Percentiles rank a stretch among this genome's conserved stretches.
These are phyloP conservation scores for Agaricus blazei DNA, from an alignment of 768 basidiomycete species.

Conservation along the genomic window DNA sequence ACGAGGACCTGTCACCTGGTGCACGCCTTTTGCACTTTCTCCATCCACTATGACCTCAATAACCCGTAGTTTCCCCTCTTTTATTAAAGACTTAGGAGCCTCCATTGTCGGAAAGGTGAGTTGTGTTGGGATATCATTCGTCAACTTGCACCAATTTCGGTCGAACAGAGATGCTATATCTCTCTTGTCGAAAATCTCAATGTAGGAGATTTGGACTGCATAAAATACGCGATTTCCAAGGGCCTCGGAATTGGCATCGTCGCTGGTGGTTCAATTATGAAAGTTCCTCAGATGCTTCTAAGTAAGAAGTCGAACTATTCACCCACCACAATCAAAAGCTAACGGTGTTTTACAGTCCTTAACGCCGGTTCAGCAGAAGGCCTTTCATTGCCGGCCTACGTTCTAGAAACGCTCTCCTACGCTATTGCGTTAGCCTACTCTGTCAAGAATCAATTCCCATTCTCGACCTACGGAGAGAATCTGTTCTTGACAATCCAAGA, in stretches of 20 bases:
- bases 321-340: slow-evolving; percentile 1
- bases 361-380: slow-evolving; percentile 77
- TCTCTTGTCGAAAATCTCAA: slow-evolving; percentile 86
- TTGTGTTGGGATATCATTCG: background rate
- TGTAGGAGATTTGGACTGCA: slow-evolving; percentile 69
- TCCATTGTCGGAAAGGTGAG: slow-evolving; percentile 5
- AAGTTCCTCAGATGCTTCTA: slow-evolving; percentile 88
- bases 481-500: slow-evolving; percentile 90
- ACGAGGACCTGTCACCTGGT: too few relatives aligned
- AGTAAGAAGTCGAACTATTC: slow-evolving; percentile 42
- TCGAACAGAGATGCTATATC: slow-evolving; percentile 76
- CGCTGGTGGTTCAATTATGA: slow-evolving; percentile 90
- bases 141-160: background rate
- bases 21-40: background rate
- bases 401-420: slow-evolving; percentile 88
- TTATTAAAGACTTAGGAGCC: slow-evolving; percentile 3
- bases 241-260: slow-evolving; percentile 91
- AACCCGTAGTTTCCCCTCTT: slow-evolving; percentile 4
- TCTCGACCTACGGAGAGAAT: slow-evolving; percentile 98
- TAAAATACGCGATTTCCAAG: slow-evolving; percentile 91
- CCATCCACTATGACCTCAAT: slow-evolving; percentile 5
- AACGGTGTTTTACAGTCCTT: slow-evolving; percentile 43
- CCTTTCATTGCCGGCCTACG: slow-evolving; percentile 79
- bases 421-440: slow-evolving; percentile 89
- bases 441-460: slow-evolving; percentile 80